These are phyloP conservation scores for Rhododendron ferrugineum DNA, from an alignment of 148 eudicot genomes.

Conservation along the genomic window DNA sequence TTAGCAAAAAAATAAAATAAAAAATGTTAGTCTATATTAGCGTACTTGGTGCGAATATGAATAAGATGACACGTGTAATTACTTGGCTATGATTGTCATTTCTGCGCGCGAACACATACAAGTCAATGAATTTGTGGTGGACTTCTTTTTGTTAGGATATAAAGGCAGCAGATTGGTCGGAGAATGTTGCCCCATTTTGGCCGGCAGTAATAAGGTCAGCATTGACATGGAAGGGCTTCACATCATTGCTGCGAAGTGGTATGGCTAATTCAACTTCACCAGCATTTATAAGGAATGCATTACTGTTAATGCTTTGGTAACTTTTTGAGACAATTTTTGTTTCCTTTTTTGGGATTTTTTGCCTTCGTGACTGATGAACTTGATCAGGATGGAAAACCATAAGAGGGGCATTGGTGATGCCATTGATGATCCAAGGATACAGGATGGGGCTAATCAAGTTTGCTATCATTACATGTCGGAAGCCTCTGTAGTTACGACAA, in stretches of 20 bases:
- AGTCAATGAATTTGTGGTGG: background rate
- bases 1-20: no score
- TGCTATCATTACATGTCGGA: slow-evolving; percentile 79
- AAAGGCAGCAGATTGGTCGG: slow-evolving; percentile 83
- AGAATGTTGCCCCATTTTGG: slow-evolving; percentile 93
- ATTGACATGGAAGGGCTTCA: slow-evolving; percentile 82
- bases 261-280: slow-evolving; percentile 2
- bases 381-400: slow-evolving; percentile 88
- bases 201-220: slow-evolving; percentile 94
- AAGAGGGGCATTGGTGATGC: slow-evolving; percentile 90
- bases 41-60: background rate
- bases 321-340: background rate
- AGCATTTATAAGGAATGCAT: background rate
- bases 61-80: background rate
- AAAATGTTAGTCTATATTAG: background rate
- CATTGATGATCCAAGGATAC: slow-evolving; percentile 90
- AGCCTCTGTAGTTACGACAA: slow-evolving; percentile 38
- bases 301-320: background rate
- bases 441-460: slow-evolving; percentile 80
- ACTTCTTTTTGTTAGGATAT: slow-evolving; percentile 49
- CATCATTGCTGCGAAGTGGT: slow-evolving; percentile 77
- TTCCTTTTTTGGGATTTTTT: background rate
- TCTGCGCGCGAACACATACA: background rate
- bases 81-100: background rate
- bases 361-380: background rate